phyloP scores from a whole-genome alignment of 225 moss, liverwort and hornwort genomes.

The Bryum argenteum region DNA sequence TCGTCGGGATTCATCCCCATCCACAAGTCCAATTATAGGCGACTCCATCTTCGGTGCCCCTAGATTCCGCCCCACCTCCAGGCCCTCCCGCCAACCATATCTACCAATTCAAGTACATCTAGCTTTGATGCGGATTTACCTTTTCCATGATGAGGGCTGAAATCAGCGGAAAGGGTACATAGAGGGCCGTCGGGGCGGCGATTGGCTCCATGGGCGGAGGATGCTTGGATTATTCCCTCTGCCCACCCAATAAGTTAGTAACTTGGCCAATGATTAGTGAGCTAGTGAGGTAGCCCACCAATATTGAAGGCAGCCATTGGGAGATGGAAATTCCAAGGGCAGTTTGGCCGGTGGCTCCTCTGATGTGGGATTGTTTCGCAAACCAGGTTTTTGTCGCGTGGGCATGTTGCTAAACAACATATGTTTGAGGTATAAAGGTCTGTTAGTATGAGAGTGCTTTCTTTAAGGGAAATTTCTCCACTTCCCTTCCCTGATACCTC shows the following conservation, averaged over 20 bases:
- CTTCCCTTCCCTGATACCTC: no score
- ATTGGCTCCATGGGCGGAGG: constrained; percentile 34
- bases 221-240: constrained; percentile 19
- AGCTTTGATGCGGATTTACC: accelerated
- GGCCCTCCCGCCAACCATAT: constrained; percentile 9
- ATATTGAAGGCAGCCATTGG: neutral
- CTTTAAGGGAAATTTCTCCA: neutral
- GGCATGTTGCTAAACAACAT: neutral
- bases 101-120: neutral
- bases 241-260: neutral
- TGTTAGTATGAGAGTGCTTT: neutral
- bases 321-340: constrained; percentile 8
- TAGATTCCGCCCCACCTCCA: constrained; percentile 12
- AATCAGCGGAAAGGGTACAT: accelerated
- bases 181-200: accelerated
- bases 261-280: constrained; percentile 30
- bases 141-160: neutral
- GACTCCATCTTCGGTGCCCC: neutral
- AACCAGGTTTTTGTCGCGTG: neutral
- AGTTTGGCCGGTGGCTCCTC: neutral
- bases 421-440: neutral
- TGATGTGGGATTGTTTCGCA: neutral
- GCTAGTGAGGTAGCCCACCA: constrained; percentile 10
- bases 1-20: constrained; percentile 29
- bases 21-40: constrained; percentile 31